Evolutionary conservation across 2,329 filamentous ascomycete genomes (phyloP), one percentile per base, ranked within the genome.

Genomic region (Fusarium dimerum): DNA sequence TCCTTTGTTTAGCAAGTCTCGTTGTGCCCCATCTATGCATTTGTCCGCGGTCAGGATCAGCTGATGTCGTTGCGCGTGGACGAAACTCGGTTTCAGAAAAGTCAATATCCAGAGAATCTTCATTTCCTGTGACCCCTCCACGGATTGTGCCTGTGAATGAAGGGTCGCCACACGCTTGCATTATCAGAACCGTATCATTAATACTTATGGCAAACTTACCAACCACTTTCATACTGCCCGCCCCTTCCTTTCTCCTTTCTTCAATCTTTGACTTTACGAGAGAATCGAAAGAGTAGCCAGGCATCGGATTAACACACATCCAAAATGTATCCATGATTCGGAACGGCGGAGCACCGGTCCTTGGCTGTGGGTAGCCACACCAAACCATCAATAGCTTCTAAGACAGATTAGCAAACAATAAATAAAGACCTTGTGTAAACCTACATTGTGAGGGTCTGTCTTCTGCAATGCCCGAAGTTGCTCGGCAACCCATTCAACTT

Each of bases 341-440:
- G 5, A 55, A 55, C 2, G 48, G 52, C 3, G 39, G 42, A 12
- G 36, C 30, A 2, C 52, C 45, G n/a, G 40, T 48, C 29, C 42
- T 45, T 18, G n/a, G 18, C n/a, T 26, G 40, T n/a, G 48, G 45
- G 34, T 51, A 55, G 2, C 52, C 48, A 9, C 45, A 55, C 52
- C 42, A 55, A 1, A 55, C 45, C 15, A 51, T 36, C 2, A 55
- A 20, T 18, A 47, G 48, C 15, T 46, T 48, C 52, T 55, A 36
- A 16, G 16, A 29, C 2, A 11, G 9, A 18, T 50, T n/a, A 45
- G 38, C 32, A 34, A 17, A 15, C 17, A 13, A 5, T 40, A 32
- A n/a, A n/a, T 13, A 17, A 32, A 11, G 10, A 26, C 13, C 18
- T 11, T 36, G 16, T 34, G 5, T 34, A 18, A 30, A 51, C 48